Base-by-base conservation (phyloP, 2,329 filamentous ascomycete species). In the Parascedosporium putredinis region DNA sequence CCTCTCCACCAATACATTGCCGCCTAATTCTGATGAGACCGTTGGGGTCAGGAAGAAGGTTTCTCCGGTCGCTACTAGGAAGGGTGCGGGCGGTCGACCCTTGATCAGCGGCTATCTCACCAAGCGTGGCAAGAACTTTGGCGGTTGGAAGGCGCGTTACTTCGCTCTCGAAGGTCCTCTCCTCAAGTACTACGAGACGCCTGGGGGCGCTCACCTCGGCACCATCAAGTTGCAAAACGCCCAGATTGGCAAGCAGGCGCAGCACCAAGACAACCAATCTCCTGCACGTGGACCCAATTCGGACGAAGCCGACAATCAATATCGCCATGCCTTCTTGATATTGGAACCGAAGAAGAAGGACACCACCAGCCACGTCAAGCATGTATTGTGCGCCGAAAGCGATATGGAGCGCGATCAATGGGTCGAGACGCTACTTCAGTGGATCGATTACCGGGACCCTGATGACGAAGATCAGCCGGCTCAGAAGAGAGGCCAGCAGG, bases 61-160 rank as follows among this genome's bases (percentile, higher is more conserved):
- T 22, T 65, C 70, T 34, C 61, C 64, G 31, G 64, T 59, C 7
- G 55, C 57, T n/a, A 58, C 62, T 49, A 74, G 65, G 60, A 68
- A 71, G 3, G 78, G 81, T 0, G 73, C 79, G 5, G 79, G 83
- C 57, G 80, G 81, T 3, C 79, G 82, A 45, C 81, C 84, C 7
- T 75, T 83, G 52, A 88, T 88, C 60, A 90, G 83, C 61, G 93
- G 93, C 7, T 98, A 97, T 64, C 71, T 98, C 46, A 97, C 93
- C 2, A 98, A 98, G 70, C 81, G 87, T 57, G 93, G 93, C 45
- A 98, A 98, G 73, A 97, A 97, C 60, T 98, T 98, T 68, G 93
- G 93, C 47, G 93, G 93, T 45, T 98, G 93, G 93, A 98, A 98
- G 67, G 90, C 89, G 9, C 70, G 79, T 29, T 82, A 79, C 60